Percentiles rank a stretch among this genome's conserved stretches.
Conservation (phyloP, 768 basidiomycete species). For the Lactifluus volemus region DNA sequence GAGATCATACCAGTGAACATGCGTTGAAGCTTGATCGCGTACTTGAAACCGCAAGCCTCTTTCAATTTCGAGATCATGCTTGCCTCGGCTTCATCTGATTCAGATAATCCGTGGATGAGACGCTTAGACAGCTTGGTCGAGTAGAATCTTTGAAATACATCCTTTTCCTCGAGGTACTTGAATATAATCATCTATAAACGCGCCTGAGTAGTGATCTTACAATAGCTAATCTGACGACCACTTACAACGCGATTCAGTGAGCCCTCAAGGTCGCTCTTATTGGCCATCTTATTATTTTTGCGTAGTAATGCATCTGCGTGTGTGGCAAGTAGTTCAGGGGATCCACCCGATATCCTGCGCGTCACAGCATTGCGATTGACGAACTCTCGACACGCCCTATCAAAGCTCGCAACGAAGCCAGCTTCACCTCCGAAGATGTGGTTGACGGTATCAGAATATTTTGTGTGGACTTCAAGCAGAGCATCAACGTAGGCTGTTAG, state of each 20-base stretch:
- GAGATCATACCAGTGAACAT: constrained; percentile 80
- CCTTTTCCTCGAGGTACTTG: constrained; percentile 98
- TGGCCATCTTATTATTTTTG: constrained; percentile 93
- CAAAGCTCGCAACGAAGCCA: constrained; percentile 87
- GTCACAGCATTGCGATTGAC: constrained; percentile 92
- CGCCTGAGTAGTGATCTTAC: not conserved
- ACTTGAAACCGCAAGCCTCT: constrained; percentile 94
- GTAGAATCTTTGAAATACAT: constrained; percentile 98
- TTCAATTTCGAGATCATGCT: constrained; percentile 98
- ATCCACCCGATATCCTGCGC: constrained; percentile 72
- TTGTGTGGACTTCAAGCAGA: constrained; percentile 81
- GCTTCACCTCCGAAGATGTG: constrained; percentile 88
- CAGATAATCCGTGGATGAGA: constrained; percentile 82
- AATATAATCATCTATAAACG: constrained; percentile 81
- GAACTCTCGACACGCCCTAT: constrained; percentile 92
- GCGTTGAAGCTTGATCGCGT: constrained; percentile 89
- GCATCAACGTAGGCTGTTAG: constrained; percentile 94
- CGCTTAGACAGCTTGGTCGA: constrained; percentile 89
- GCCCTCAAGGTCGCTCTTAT: constrained; percentile 84
- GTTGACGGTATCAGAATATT: constrained; percentile 82
- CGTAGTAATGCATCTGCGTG: constrained; percentile 83
- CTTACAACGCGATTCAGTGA: constrained; percentile 85
- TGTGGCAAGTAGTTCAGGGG: constrained; percentile 87
- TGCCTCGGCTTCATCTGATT: constrained; percentile 92
- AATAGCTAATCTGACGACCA: constrained; percentile 7